A percentile compares a stretch with the other conserved stretches of the same genome.
Evolutionary conservation across 2,329 filamentous ascomycete genomes (phyloP).

Genomic region (Exophiala mesophila): DNA sequence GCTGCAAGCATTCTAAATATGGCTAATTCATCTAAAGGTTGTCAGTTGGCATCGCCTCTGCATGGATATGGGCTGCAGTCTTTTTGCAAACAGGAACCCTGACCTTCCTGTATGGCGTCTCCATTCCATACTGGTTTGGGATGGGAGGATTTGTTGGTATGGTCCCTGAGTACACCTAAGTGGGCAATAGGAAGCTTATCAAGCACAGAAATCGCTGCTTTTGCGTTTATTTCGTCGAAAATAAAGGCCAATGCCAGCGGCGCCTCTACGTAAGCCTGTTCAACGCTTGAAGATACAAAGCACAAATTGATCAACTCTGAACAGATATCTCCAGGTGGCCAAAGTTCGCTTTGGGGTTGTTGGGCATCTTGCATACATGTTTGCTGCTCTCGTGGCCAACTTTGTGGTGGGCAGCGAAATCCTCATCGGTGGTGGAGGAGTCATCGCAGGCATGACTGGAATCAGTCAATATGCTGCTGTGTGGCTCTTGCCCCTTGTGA

Average conservation of each 20-base stretch:
- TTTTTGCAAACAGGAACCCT: slow-evolving; percentile 66
- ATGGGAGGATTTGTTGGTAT: slow-evolving; percentile 62
- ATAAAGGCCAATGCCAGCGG: slow-evolving; percentile 23
- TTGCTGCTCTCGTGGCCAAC: slow-evolving; percentile 77
- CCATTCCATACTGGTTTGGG: slow-evolving; percentile 62
- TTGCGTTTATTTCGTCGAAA: slow-evolving; percentile 67
- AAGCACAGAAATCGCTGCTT: slow-evolving; percentile 70
- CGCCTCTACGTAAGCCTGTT: slow-evolving; percentile 31
- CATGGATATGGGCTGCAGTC: slow-evolving; percentile 65
- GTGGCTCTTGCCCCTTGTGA: slow-evolving; percentile 74
- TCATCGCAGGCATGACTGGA: slow-evolving; percentile 59
- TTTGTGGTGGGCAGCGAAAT: slow-evolving; percentile 66
- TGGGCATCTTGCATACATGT: slow-evolving; percentile 74
- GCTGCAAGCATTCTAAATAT: no score
- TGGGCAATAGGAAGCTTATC: no score
- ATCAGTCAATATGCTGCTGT: slow-evolving; percentile 76
- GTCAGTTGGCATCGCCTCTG: slow-evolving; percentile 78
- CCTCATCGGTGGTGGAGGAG: slow-evolving; percentile 42
- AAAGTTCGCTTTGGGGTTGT: slow-evolving; percentile 68
- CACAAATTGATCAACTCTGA: not conserved
- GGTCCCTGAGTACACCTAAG: no score
- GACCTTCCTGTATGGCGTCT: slow-evolving; percentile 69
- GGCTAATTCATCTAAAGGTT: no score
- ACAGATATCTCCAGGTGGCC: slow-evolving; percentile 69
- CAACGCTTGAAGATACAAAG: not conserved